Evolutionary conservation across 2,329 filamentous ascomycete species (phyloP).

Genomic region (Metarhizium anisopliae): DNA sequence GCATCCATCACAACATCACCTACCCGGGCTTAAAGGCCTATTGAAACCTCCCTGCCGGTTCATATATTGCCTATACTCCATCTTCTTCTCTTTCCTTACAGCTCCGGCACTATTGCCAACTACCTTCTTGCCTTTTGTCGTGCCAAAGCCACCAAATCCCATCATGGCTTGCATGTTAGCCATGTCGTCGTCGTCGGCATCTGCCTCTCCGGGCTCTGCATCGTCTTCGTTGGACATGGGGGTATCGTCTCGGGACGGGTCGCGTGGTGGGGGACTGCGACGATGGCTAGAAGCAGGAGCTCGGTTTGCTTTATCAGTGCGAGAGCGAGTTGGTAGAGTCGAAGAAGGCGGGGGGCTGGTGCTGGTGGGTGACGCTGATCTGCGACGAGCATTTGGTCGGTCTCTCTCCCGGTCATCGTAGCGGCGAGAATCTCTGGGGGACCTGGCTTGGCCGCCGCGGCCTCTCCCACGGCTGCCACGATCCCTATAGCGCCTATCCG

Average conservation of each 20-base stretch:
- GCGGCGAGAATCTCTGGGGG: conserved; percentile 19
- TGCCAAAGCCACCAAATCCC: conserved; percentile 80
- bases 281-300: conserved; percentile 11
- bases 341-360: conserved; percentile 13
- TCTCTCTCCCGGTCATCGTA: conserved; percentile 17
- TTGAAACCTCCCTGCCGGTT: conserved; percentile 79
- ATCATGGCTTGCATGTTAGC: conserved; percentile 75
- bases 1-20: conserved; percentile 16
- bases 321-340: conserved; percentile 26
- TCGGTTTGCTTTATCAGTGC: conserved; percentile 11
- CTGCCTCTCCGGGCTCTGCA: conserved; percentile 23
- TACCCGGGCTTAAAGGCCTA: conserved; percentile 56
- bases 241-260: conserved; percentile 4
- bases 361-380: conserved; percentile 27
- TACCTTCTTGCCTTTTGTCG: conserved; percentile 83
- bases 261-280: conserved; percentile 10
- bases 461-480: conserved; percentile 9
- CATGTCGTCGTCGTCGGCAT: conserved; percentile 61
- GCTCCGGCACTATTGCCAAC: conserved; percentile 77
- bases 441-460: conserved; percentile 16
- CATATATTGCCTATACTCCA: conserved; percentile 95
- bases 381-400: conserved; percentile 20
- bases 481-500: conserved; percentile 6
- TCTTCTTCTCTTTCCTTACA: conserved; percentile 87
- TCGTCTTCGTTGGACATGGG: conserved; percentile 18